These are phyloP conservation scores for Zygoascus biomembranicola DNA, from an alignment of 805 yeast species.

Conservation along the genomic window DNA sequence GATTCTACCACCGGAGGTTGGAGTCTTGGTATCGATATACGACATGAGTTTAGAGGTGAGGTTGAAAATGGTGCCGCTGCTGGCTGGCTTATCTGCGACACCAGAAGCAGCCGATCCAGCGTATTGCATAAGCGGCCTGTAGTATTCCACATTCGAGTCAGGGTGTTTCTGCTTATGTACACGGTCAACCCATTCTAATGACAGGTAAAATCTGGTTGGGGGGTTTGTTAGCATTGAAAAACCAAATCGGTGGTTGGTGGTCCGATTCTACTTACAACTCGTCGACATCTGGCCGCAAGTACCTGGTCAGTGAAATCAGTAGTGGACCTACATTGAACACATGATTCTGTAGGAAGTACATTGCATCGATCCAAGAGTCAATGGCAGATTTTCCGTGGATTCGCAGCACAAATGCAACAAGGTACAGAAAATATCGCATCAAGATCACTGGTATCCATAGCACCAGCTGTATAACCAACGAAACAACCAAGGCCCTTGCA, in stretches of 20 bases:
- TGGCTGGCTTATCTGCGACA: background rate
- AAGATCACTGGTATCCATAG: conserved; percentile 27
- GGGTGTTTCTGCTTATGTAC: conserved; percentile 36
- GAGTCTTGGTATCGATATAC: background rate
- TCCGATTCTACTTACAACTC: conserved; percentile 16
- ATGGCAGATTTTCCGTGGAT: conserved; percentile 12
- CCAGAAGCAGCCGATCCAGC: background rate
- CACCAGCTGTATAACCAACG: conserved; percentile 32
- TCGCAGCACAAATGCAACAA: conserved; percentile 16
- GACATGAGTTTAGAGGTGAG: background rate
- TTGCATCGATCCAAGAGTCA: conserved; percentile 18
- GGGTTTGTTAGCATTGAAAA: too few relatives aligned
- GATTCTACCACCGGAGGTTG: background rate
- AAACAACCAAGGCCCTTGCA: conserved; percentile 29
- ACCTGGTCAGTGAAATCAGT: conserved; percentile 31
- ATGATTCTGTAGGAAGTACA: conserved; percentile 30
- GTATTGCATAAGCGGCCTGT: conserved; percentile 13
- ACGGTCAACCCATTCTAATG: conserved; percentile 34
- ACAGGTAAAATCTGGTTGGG: conserved; percentile 26
- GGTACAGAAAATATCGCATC: conserved; percentile 17
- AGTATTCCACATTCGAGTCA: conserved; percentile 21
- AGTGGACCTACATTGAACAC: conserved; percentile 37
- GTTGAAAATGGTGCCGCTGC: background rate
- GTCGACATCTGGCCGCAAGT: conserved; percentile 34
- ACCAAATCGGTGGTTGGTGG: too few relatives aligned